Base-by-base conservation (phyloP, 2,329 filamentous ascomycete species). In the Venturia carpophila region DNA sequence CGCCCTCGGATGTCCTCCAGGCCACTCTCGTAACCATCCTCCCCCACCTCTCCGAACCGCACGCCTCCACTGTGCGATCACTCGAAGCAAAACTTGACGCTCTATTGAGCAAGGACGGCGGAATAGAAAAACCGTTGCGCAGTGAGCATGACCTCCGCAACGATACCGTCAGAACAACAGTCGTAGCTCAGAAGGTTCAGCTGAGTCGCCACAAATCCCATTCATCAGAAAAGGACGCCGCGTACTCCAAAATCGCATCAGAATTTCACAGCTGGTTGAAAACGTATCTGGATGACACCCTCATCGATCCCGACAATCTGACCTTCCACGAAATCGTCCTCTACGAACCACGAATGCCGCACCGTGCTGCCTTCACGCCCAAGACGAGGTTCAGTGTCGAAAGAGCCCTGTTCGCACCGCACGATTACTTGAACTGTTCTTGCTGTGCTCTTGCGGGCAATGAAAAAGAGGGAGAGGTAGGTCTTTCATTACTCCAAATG, bases 181-280 rank as follows among this genome's bases (percentile, higher is more conserved):
- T 93, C 41, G 85, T 93, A 62, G 89, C 89, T 19, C 89, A 93
- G 71, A 89, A 90, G 72, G 89, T 94, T 21, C 87, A 92, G 71
- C 80, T 94, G 49, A 91, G 88, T 75, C 88, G 86, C 68, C 87
- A 92, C 72, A 87, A 87, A 69, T 86, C 89, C 1, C 80, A 83
- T 3, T 80, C 93, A 37, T 89, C 88, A 0, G 82, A 87, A 56
- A 81, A 88, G 69, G 90, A 93, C 75, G 85, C 84, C 68, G 81
- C 83, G 5, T 91, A 91, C 72, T 91, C 89, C 19, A 77, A 79
- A 30, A 75, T 90, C 13, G 80, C 92, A 5, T 84, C 88, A 68
- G 73, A 74, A 1, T 77, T 88, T 27, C 78, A 82, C 13, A 76
- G 80, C 19, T 70, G 80, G 4, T 73, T 90, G 5, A 75, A 79